Evolutionary conservation across 2,329 filamentous ascomycete species (phyloP), one percentile per base, ranked within the genome.

Genomic region (Akanthomyces lecanii): DNA sequence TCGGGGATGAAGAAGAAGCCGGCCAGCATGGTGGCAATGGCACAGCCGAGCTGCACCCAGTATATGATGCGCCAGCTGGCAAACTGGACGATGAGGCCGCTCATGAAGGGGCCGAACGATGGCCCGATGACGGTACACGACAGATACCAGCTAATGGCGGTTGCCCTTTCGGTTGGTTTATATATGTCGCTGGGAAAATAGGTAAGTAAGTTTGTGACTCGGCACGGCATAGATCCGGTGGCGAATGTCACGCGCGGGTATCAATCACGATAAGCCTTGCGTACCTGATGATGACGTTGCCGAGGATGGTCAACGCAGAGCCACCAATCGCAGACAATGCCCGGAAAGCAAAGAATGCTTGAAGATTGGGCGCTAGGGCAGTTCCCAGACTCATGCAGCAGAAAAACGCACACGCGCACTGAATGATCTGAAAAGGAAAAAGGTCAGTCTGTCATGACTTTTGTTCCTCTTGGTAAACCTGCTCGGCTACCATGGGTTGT

Each of bases 51-150:
- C 70, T 92, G 89, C 0, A 93, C 78, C 86, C 89, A 92, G 76
- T 92, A 92, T 60, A 92, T 91, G 48, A 84, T 83, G 21, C 89
- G 81, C 90, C 90, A 94, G 2, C 81, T 83, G 7, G 81, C 80
- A 73, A 86, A 92, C 0, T 89, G 92, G 18, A 92, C 88, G 57
- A 94, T 90, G 51, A 92, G 86, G 28, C 89, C 90, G 61, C 90
- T 85, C 11, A 92, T 78, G 68, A 91, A 89, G 0, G 85, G 84
- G 0, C 89, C 89, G 69, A 89, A 79, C 0, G 86, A 87, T 7
- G 90, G 89, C 0, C 89, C 90, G 52, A 91, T 85, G 0, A 92
- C 77, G 0, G 87, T 90, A 0, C 89, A 89, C 0, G 82, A 85
- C 45, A 91, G 73, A 69, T 91, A 91, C 86, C 87, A 92, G 1